Evolutionary conservation across 306 rosid genomes (phyloP).

Genomic region (Gastrolobium bilobum): DNA sequence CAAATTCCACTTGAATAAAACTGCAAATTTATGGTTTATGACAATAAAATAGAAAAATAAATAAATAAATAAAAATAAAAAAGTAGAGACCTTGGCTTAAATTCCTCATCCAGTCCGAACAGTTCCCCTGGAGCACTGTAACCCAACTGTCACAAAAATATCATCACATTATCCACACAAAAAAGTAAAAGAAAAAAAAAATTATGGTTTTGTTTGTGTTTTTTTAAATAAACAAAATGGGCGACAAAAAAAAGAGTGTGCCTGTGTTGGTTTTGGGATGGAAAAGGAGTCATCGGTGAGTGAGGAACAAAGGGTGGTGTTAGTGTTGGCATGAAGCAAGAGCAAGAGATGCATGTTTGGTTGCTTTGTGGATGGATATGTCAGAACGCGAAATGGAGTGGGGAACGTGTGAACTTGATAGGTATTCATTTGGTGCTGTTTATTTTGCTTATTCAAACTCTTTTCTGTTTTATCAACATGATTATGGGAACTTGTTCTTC

Average conservation of each 20-base stretch:
- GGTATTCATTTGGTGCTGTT: slow-evolving; percentile 36
- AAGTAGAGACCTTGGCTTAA: slow-evolving; percentile 66
- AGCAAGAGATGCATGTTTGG: slow-evolving; percentile 41
- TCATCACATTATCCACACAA: slow-evolving; percentile 13
- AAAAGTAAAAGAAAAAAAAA: background rate
- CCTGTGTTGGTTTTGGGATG: slow-evolving; percentile 61
- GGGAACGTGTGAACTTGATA: slow-evolving; percentile 53
- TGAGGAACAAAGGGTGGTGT: slow-evolving; percentile 52
- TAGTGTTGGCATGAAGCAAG: slow-evolving; percentile 46
- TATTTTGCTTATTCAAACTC: background rate
- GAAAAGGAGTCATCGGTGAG: slow-evolving; percentile 63
- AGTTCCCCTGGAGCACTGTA: slow-evolving; percentile 76
- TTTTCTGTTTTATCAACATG: background rate
- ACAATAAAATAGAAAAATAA: background rate
- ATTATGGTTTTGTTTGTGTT: background rate
- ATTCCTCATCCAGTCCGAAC: slow-evolving; percentile 71
- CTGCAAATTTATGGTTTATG: background rate
- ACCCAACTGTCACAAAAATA: slow-evolving; percentile 65
- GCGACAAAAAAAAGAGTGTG: slow-evolving; percentile 3
- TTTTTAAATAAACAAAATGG: background rate
- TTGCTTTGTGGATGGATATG: slow-evolving; percentile 48
- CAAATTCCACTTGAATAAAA: background rate
- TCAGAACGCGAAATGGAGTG: slow-evolving; percentile 49
- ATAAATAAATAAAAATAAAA: background rate
- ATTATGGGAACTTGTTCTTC: too few species aligned